These are phyloP conservation scores for Diutina mesorugosa DNA, from an alignment of 1,139 yeast species.

Conservation along the genomic window DNA sequence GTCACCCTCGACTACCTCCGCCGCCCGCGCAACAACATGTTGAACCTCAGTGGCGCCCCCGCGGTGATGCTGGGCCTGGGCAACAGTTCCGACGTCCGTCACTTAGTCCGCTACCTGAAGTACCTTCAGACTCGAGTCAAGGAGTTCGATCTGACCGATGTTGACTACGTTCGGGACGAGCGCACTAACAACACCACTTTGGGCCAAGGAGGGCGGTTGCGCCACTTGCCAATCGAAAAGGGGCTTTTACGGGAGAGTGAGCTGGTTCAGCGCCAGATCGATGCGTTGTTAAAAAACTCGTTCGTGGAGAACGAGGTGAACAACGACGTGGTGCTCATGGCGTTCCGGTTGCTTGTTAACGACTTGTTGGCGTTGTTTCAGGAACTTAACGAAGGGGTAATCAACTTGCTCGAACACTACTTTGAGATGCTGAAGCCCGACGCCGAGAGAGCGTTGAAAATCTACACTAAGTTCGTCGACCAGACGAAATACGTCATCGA, in stretches of 20 bases:
- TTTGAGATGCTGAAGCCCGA: slow-evolving; percentile 82
- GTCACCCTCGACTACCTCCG: slow-evolving; percentile 56
- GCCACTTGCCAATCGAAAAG: slow-evolving; percentile 56
- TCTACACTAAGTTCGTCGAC: slow-evolving; percentile 76
- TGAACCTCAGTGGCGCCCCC: slow-evolving; percentile 30
- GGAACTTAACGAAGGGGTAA: slow-evolving; percentile 87
- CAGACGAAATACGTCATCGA: slow-evolving; percentile 82
- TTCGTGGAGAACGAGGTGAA: slow-evolving; percentile 65
- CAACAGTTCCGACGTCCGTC: slow-evolving; percentile 40
- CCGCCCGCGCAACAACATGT: slow-evolving; percentile 39
- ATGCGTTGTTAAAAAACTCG: slow-evolving; percentile 59
- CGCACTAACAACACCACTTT: slow-evolving; percentile 29
- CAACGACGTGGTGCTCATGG: slow-evolving; percentile 73
- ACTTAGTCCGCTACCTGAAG: slow-evolving; percentile 55
- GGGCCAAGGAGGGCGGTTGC: slow-evolving; percentile 52
- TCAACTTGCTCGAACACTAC: slow-evolving; percentile 82
- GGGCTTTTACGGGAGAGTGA: slow-evolving; percentile 78
- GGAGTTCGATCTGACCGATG: slow-evolving; percentile 50
- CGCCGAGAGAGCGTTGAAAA: slow-evolving; percentile 75
- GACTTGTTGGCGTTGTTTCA: slow-evolving; percentile 81
- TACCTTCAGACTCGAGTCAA: slow-evolving; percentile 59
- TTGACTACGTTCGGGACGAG: slow-evolving; percentile 73
- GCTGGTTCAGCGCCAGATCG: slow-evolving; percentile 72
- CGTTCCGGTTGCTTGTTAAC: slow-evolving; percentile 76
- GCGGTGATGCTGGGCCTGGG: slow-evolving; percentile 10